These are phyloP conservation scores for Dryadomyces quercivorus DNA, from an alignment of 2,329 filamentous ascomycete genomes.

Conservation along the genomic window DNA sequence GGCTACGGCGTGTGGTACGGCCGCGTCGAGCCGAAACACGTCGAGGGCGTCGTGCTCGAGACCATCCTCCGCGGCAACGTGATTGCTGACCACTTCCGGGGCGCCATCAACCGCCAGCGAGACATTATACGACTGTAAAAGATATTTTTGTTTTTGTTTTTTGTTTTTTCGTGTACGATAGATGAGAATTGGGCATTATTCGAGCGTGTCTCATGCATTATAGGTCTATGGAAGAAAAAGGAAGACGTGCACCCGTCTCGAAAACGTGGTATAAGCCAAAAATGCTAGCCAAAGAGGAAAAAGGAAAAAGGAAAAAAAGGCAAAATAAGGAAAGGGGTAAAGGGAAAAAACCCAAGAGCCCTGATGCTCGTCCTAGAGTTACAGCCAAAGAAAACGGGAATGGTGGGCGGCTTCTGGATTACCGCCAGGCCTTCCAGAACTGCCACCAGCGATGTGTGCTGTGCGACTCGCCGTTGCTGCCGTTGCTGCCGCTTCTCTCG, in stretches of 20 bases:
- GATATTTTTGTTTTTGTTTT: too few relatives aligned
- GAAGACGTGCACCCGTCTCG: not conserved
- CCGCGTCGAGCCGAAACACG: slow-evolving; percentile 60
- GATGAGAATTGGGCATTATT: not conserved
- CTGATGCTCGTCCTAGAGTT: not conserved
- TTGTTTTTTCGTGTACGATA: not conserved
- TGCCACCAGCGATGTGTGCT: slow-evolving; percentile 36
- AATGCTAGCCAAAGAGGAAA: not conserved
- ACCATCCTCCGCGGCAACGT: slow-evolving; percentile 57
- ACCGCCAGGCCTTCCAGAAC: slow-evolving; percentile 40
- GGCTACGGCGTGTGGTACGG: slow-evolving; percentile 77
- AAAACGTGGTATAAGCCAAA: not conserved
- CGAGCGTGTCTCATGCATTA: slow-evolving; percentile 1
- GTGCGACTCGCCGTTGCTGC: slow-evolving; percentile 18
- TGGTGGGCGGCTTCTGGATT: not conserved
- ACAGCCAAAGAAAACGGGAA: not conserved
- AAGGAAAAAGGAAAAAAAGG: too few relatives aligned
- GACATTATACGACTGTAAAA: slow-evolving; percentile 36
- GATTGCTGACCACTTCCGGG: slow-evolving; percentile 59
- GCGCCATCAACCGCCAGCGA: slow-evolving; percentile 47
- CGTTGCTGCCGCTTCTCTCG: slow-evolving; percentile 15
- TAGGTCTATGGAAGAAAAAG: not conserved
- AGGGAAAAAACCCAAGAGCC: not conserved
- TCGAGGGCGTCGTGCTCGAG: slow-evolving; percentile 62
- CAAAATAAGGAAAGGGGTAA: too few relatives aligned